Percentiles rank a stretch among this genome's conserved stretches.
Conservation (phyloP, 768 basidiomycete species). For the Kwoniella bestiolae region DNA sequence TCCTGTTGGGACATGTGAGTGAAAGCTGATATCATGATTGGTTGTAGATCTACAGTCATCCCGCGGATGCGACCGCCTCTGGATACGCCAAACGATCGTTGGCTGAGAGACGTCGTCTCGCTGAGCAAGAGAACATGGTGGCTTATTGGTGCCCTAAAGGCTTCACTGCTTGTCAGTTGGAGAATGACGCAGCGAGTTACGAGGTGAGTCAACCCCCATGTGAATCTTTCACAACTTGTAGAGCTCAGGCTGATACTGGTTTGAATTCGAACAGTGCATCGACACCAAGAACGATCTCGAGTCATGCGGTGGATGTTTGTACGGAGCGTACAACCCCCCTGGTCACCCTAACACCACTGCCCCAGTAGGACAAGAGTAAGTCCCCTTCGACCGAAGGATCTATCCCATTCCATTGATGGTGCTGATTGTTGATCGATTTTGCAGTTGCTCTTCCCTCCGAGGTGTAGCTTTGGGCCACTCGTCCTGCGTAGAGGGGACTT, state of each 20-base stretch:
- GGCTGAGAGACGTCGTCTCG: not conserved
- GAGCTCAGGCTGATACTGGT: not conserved
- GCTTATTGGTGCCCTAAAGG: constrained; percentile 1
- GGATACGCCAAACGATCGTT: not conserved
- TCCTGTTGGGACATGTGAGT: not conserved
- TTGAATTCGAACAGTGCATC: not conserved
- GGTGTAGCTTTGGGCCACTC: constrained; percentile 4
- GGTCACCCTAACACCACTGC: not conserved
- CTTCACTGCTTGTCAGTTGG: constrained; percentile 6
- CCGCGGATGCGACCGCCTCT: not conserved
- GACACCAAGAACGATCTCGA: constrained; percentile 8
- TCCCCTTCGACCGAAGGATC: not conserved
- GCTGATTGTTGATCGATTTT: not conserved
- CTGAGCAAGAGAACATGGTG: not conserved
- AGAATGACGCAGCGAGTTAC: constrained; percentile 1
- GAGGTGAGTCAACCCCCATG: constrained; percentile 7
- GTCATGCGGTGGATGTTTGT: constrained; percentile 13
- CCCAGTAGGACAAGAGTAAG: not conserved
- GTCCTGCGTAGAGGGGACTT: not conserved
- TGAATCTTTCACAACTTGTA: not conserved
- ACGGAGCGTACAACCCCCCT: not conserved
- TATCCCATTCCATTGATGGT: not conserved
- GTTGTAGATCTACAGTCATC: constrained; percentile 3
- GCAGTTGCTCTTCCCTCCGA: constrained; percentile 6
- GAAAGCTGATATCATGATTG: not conserved